Conservation (phyloP, 108 stramenopile genomes). For the Cyclotella kingstonii region DNA sequence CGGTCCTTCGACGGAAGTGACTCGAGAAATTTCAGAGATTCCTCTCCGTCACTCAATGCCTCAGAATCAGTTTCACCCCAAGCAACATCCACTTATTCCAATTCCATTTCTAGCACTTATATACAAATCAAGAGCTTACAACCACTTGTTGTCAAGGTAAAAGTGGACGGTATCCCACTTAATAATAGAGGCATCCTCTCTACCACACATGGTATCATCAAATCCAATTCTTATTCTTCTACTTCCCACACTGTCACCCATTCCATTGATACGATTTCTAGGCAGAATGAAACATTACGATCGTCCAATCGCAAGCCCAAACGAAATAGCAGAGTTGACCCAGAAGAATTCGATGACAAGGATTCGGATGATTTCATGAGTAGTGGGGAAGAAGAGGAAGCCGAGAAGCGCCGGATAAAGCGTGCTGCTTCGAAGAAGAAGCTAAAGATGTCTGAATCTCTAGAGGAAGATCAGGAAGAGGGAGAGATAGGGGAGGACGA, state of each 20-base stretch:
- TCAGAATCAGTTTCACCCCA: slow-evolving; percentile 3
- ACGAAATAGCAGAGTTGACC: slow-evolving; percentile 45
- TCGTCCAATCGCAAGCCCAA: slow-evolving; percentile 41
- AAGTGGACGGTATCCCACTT: slow-evolving; percentile 30
- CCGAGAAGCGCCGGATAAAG: slow-evolving; percentile 34
- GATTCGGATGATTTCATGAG: slow-evolving; percentile 62
- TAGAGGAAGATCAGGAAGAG: slow-evolving; percentile 5
- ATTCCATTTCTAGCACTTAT: slow-evolving; percentile 3
- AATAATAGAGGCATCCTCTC: slow-evolving; percentile 19
- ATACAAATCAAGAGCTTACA: slow-evolving; percentile 31
- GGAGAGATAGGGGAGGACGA: slow-evolving; percentile 17
- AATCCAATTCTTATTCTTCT: not conserved
- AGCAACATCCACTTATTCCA: not conserved
- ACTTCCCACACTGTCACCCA: not conserved
- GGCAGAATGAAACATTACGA: slow-evolving; percentile 1
- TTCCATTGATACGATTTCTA: not conserved
- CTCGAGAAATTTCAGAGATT: no score
- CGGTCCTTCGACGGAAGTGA: no score
- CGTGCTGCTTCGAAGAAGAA: slow-evolving; percentile 33
- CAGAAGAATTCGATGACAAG: slow-evolving; percentile 55
- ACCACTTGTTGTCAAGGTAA: slow-evolving; percentile 46
- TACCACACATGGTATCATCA: not conserved
- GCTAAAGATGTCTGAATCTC: slow-evolving; percentile 14
- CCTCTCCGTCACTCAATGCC: slow-evolving; percentile 4
- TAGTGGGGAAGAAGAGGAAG: slow-evolving; percentile 39